phyloP scores from a whole-genome alignment of 306 rosid genomes.

The Castanopsis chinensis region DNA sequence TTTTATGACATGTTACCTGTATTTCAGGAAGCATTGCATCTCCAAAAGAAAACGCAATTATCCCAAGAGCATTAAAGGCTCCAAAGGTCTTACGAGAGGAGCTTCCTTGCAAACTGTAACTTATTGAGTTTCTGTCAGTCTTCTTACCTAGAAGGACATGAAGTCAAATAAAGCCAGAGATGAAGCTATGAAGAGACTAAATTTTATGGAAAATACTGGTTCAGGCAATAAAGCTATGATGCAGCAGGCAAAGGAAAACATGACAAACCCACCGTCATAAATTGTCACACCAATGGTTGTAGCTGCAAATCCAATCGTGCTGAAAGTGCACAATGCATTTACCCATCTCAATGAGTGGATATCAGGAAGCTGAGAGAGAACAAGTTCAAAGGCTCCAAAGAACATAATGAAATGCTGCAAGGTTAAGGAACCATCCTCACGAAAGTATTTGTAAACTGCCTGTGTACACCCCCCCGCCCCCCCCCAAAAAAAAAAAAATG shows the following conservation, averaged over 20 bases:
- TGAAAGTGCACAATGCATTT: constrained; percentile 75
- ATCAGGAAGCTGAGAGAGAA: constrained; percentile 76
- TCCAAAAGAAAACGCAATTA: constrained; percentile 75
- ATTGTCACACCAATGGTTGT: constrained; percentile 71
- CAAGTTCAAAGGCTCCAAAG: constrained; percentile 68
- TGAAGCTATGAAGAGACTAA: background rate
- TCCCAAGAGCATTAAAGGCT: constrained; percentile 76
- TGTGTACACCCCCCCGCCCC: background rate
- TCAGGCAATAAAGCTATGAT: background rate
- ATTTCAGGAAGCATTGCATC: constrained; percentile 88
- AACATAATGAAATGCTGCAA: constrained; percentile 67
- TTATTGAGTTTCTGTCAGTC: constrained; percentile 54
- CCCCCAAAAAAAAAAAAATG: background rate
- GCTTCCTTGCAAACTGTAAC: constrained; percentile 55
- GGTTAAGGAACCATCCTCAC: constrained; percentile 49
- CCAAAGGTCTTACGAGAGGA: constrained; percentile 47
- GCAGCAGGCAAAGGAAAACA: background rate
- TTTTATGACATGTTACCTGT: constrained; percentile 39
- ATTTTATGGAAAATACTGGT: background rate
- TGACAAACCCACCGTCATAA: constrained; percentile 48
- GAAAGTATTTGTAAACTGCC: constrained; percentile 68
- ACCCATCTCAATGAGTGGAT: constrained; percentile 79
- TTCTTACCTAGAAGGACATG: constrained; percentile 46
- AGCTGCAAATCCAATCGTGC: constrained; percentile 74
- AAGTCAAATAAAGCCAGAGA: background rate